Evolutionary conservation across 176 grass and related monocot genomes (phyloP).

Genomic region (Phyllostachys edulis): DNA sequence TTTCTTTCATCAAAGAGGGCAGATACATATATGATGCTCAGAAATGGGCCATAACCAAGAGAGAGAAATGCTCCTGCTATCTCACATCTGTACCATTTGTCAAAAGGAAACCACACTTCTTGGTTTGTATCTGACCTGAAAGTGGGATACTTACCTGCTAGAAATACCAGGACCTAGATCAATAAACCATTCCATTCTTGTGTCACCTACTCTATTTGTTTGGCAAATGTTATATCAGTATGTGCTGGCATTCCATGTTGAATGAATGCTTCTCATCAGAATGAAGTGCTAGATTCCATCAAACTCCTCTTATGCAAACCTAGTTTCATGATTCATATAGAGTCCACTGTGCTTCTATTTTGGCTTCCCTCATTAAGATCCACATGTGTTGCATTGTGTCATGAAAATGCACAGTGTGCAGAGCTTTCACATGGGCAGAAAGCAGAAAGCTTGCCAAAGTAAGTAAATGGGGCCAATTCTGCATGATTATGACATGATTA

Average conservation of each 20-base stretch:
- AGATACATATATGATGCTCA: neutral
- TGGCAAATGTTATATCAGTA: constrained; percentile 16
- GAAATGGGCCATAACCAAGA: neutral
- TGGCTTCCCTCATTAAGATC: neutral
- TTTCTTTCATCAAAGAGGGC: neutral
- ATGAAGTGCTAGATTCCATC: neutral
- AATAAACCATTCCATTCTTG: constrained; percentile 27
- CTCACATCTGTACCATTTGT: neutral
- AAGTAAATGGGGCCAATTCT: neutral
- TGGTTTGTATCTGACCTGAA: neutral
- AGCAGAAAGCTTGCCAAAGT: neutral
- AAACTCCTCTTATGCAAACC: constrained; percentile 3
- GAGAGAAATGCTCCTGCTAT: neutral
- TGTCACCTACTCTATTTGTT: constrained; percentile 12
- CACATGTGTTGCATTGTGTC: neutral
- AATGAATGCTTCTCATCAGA: neutral
- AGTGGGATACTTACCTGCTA: neutral
- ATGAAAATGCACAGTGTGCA: neutral
- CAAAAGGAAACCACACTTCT: neutral
- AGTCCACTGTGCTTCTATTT: constrained; percentile 25
- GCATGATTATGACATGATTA: neutral
- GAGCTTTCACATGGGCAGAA: neutral
- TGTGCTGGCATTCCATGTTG: constrained; percentile 4
- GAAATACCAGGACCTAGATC: constrained; percentile 5
- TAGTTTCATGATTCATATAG: neutral